Evolutionary conservation across 176 grass and related monocot species (phyloP), one percentile per base, ranked within the genome.

Genomic region (Juncus inflexus): DNA sequence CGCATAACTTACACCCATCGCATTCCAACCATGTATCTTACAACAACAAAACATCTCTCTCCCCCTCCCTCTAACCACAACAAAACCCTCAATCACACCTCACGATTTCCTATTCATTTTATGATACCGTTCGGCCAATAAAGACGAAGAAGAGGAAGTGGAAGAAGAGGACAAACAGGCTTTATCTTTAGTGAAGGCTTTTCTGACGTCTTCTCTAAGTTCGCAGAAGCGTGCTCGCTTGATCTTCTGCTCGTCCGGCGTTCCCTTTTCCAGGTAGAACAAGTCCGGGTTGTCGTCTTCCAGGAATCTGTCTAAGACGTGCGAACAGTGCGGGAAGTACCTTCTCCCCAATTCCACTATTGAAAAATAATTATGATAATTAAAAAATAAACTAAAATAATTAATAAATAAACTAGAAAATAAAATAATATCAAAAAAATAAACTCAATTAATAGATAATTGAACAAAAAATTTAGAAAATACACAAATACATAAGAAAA

Each of bases 241-340:
- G 9, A 86, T 72, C 54, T 83, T 67, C 50, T 90, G 95, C 69
- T 92, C 89, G 11, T 90, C 89, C 2, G 75, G 78, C 13, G 72
- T 82, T 47, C 80, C 83, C 40, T 77, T 86, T 65, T 79, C 77
- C 9, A 86, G 88, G 68, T 76, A 75, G 59, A 73, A 75, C 12
- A 60, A 39, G 38, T 92, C 83, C 0, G 65, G 76, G 57, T 84
- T 65, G 19, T 86, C 76, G 28, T 99, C 80, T 45, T 99, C 89
- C 45, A 99, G 59, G 61, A 90, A 78, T 62, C 86, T 94, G 73
- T 99, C 89, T 4, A 99, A 67, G 43, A 99, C 83, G 53, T 87
- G 80, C 0, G 95, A 99, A 72, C 95, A 99, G 61, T 94, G 84
- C 6, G 88, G 77, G 37, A 99, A 99, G 66, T 84, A 99, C 7